Conservation (phyloP, 768 basidiomycete genomes). For the Polyporus arcularius region DNA sequence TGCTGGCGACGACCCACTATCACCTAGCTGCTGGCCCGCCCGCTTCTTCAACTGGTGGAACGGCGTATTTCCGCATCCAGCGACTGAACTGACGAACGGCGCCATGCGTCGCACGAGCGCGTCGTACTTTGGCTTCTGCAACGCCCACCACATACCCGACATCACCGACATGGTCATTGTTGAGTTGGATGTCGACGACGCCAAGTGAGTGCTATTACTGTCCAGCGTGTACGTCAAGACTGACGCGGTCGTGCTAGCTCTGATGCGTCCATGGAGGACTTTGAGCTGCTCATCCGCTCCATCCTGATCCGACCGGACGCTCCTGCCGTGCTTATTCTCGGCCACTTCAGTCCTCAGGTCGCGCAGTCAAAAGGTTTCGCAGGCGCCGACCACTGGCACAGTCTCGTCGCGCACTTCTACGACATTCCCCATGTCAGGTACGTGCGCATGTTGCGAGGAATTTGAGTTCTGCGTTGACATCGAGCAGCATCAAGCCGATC, state of each 20-base stretch:
- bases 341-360: constrained; percentile 89
- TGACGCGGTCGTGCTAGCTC: constrained; percentile 39
- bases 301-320: constrained; percentile 87
- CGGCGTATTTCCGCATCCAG: constrained; percentile 95
- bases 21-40: constrained; percentile 87
- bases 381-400: constrained; percentile 90
- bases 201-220: constrained; percentile 58
- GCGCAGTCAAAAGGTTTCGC: constrained; percentile 80
- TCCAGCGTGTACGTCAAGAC: not conserved
- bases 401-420: constrained; percentile 92
- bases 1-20: constrained; percentile 87
- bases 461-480: not conserved
- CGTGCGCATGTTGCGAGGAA: constrained; percentile 8
- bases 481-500: constrained; percentile 68
- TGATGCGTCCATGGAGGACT: constrained; percentile 76
- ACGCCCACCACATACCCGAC: constrained; percentile 91
- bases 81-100: constrained; percentile 96
- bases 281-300: constrained; percentile 91
- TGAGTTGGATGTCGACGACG: constrained; percentile 92
- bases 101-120: constrained; percentile 92
- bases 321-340: constrained; percentile 92
- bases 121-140: constrained; percentile 95
- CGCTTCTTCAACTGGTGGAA: constrained; percentile 98
- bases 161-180: constrained; percentile 91
- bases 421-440: constrained; percentile 90